Base-by-base conservation (phyloP, 192 early-diverging fungal genomes). In the Backusella macrospora region DNA sequence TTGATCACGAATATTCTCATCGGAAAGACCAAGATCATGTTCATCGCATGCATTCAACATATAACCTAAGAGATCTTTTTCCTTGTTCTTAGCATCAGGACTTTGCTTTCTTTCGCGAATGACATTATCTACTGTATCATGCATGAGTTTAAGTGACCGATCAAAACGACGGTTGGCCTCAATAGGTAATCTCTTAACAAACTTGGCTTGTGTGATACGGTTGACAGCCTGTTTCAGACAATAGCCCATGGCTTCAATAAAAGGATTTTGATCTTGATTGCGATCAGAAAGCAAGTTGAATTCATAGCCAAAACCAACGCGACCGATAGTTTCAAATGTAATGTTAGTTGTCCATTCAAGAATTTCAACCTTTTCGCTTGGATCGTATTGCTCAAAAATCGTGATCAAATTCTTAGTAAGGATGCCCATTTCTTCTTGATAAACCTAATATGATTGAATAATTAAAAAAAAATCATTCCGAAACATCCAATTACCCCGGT, bases 1-100 rank as follows among this genome's bases (percentile, higher is more conserved):
- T 70, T 90, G 82, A 71, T 90, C 89, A 46, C 86, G 85, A 46
- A 90, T 90, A 9, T 85, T 59, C 37, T 71, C 73, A 68, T 89
- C 84, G 10, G 45, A 29, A 4, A 85, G 46, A 21, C 71, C 66
- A 6, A 83, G 76, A 6, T 75, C 71, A 38, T 84, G 73, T n/a
- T 80, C 64, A 7, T 68, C 81, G 2, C 68, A 46, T 1, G 85
- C 85, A 18, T 73, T 84, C 65, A 90, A 65, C 89, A 90, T 90
- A 47, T 80, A 89, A 21, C 77, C 83, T 21, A 89, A 72, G 26
- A 90, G 59, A 72, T 90, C 87, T 39, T 73, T 81, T 26, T 81
- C 73, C 9, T 46, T 72, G 14, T 76, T 65, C 23, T 66, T 59
- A 12, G 67, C 71, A 39, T 82, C 74, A 37, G 86, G 79, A 8